Evolutionary conservation across 2,329 filamentous ascomycete genomes (phyloP).

Genomic region (Fusarium sp.): DNA sequence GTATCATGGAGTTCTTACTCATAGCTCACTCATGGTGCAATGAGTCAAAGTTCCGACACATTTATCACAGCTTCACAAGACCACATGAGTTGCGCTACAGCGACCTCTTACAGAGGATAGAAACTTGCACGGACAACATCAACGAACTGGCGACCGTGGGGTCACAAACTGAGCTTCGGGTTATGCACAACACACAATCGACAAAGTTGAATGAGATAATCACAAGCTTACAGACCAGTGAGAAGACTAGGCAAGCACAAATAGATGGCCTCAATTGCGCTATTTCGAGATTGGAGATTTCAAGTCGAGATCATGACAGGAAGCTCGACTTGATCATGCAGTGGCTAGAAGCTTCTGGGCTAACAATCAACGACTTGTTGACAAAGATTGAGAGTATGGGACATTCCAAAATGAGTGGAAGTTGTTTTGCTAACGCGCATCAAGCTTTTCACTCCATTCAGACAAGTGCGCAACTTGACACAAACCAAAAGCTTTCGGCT

Average conservation of each 20-base stretch:
- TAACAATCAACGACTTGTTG: neutral
- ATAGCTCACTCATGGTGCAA: conserved; percentile 14
- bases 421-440: rapidly evolving
- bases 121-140: neutral
- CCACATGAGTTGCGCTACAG: conserved; percentile 5
- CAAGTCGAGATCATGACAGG: neutral
- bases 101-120: neutral
- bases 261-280: neutral
- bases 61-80: conserved; percentile 12
- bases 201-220: neutral
- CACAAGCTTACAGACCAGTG: neutral
- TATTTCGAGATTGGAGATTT: neutral
- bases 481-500: conserved; percentile 9
- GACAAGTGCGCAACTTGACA: conserved; percentile 6
- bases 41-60: conserved; percentile 13
- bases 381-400: neutral
- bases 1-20: conserved; percentile 7
- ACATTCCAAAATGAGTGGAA: rapidly evolving
- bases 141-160: conserved; percentile 5
- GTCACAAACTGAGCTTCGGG: neutral
- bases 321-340: conserved; percentile 2
- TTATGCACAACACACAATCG: neutral
- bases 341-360: neutral
- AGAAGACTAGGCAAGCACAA: neutral
- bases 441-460: neutral